These are phyloP conservation scores for Diospyros kaki DNA, from an alignment of 148 eudicot genomes.

Conservation along the genomic window DNA sequence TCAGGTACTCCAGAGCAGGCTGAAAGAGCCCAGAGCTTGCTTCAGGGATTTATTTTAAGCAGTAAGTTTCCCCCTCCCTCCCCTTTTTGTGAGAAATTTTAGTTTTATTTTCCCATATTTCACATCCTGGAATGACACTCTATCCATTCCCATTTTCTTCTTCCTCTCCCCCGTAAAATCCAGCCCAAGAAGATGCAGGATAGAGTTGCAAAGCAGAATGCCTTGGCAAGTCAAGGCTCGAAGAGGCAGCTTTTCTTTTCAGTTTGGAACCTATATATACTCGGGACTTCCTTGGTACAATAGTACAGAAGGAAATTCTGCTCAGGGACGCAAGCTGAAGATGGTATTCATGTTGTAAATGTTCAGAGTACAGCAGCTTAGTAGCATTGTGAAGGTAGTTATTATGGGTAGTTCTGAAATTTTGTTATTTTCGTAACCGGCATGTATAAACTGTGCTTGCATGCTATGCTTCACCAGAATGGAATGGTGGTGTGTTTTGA, in stretches of 20 bases:
- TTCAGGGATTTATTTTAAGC: constrained; percentile 95
- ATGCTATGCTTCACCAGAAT: no score
- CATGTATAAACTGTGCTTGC: no score
- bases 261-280: neutral
- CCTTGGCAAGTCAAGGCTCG: no score
- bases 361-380: no score
- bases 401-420: no score
- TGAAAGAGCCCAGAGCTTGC: constrained; percentile 97
- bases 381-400: no score
- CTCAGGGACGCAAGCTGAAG: no score
- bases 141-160: neutral
- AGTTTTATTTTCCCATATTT: neutral
- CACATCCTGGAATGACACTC: neutral
- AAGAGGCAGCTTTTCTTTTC: no score
- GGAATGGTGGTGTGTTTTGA: no score
- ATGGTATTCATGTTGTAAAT: no score
- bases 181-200: constrained; percentile 49
- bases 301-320: no score
- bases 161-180: neutral
- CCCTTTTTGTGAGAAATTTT: neutral
- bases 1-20: constrained; percentile 95
- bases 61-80: constrained; percentile 47
- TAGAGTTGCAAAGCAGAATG: constrained; percentile 1
- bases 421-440: no score
- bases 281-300: neutral